These are phyloP conservation scores for Uromyces viciae-fabae DNA, from an alignment of 1,284 basidiomycete species.

Conservation along the genomic window DNA sequence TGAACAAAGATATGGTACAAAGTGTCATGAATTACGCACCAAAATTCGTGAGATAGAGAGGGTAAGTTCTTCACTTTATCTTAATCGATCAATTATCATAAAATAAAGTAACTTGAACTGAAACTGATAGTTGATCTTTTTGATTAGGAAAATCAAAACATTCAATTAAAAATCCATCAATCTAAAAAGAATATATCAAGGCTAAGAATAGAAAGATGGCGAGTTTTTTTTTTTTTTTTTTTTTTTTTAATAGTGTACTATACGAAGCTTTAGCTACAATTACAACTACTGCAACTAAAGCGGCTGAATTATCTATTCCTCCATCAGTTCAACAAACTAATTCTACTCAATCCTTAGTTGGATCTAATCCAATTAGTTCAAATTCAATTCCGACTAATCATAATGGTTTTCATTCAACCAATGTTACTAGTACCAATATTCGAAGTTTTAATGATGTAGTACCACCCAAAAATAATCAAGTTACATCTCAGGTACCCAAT, in stretches of 20 bases:
- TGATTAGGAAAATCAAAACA: slow-evolving; percentile 33
- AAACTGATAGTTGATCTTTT: background rate
- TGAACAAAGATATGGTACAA: slow-evolving; percentile 38
- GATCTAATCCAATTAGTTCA: background rate
- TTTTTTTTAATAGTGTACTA: slow-evolving; percentile 10
- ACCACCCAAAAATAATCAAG: background rate
- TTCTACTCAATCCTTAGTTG: background rate
- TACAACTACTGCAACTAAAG: slow-evolving; percentile 11
- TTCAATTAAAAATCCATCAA: slow-evolving; percentile 27
- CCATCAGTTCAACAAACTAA: slow-evolving; percentile 12
- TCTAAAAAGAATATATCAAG: slow-evolving; percentile 42
- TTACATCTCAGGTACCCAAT: background rate
- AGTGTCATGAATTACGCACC: slow-evolving; percentile 26
- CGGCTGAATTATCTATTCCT: background rate
- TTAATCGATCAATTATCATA: background rate
- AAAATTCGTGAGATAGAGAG: slow-evolving; percentile 40
- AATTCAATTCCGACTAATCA: background rate
- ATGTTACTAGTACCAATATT: background rate
- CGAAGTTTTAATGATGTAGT: background rate
- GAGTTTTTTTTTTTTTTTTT: background rate
- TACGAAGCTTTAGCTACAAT: slow-evolving; percentile 31
- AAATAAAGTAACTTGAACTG: background rate
- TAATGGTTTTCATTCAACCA: slow-evolving; percentile 14
- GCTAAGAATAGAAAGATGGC: slow-evolving; percentile 32
- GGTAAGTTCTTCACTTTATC: background rate